These are phyloP conservation scores for Cordia subcordata DNA, from an alignment of 257 asterid species.

Conservation along the genomic window DNA sequence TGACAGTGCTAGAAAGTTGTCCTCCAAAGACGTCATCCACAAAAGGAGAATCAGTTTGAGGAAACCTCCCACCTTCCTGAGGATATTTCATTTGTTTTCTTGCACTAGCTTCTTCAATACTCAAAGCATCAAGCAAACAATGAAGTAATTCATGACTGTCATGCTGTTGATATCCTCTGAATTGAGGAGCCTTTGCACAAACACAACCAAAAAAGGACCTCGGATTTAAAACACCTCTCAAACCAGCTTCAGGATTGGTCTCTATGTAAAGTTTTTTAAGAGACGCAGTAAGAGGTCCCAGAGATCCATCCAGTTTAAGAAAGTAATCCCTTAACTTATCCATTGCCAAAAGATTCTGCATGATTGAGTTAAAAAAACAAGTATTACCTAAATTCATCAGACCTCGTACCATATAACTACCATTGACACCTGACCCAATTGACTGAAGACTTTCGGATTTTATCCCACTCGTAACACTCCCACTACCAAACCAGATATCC, in stretches of 20 bases:
- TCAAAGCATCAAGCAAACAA: conserved; percentile 77
- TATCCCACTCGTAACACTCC: conserved; percentile 39
- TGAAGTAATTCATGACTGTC: conserved; percentile 94
- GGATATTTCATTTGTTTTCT: conserved; percentile 37
- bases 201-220: conserved; percentile 63
- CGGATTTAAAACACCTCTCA: conserved; percentile 58
- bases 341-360: conserved; percentile 77
- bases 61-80: conserved; percentile 27
- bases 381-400: conserved; percentile 89
- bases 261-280: conserved; percentile 64
- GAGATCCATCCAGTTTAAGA: conserved; percentile 48
- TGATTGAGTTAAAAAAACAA: conserved; percentile 82
- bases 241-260: conserved; percentile 37
- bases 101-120: conserved; percentile 56
- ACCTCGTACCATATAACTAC: conserved; percentile 54
- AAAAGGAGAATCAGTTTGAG: conserved; percentile 36
- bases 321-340: conserved; percentile 48
- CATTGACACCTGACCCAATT: conserved; percentile 25
- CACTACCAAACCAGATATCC: conserved; percentile 74
- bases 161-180: conserved; percentile 88
- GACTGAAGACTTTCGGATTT: conserved; percentile 34
- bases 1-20: conserved; percentile 64
- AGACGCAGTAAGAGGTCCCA: conserved; percentile 64
- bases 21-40: conserved; percentile 88
- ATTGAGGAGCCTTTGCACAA: conserved; percentile 80